Base-by-base conservation (phyloP, 352 stramenopile species). In the Phytophthora uliginosa region DNA sequence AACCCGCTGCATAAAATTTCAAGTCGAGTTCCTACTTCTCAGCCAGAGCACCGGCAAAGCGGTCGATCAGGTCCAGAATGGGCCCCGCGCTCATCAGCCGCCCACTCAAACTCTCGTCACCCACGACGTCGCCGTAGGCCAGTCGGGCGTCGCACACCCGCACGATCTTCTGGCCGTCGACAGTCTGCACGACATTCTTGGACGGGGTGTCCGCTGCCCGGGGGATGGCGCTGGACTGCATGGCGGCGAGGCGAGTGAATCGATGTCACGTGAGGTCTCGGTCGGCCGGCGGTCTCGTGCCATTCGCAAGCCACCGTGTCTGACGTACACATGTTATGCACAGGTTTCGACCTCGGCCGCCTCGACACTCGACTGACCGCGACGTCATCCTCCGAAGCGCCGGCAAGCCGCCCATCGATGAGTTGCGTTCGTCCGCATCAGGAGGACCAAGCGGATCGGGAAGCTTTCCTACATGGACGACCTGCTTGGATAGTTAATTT, bases 21-120 rank as follows among this genome's bases (percentile, higher is more conserved):
- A 17, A n/a, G 6, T 54, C n/a, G 10, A 33, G 9, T 33, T 31
- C 22, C n/a, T 66, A 86, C 82, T 90, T 90, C 57, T 89, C 82
- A 12, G 81, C 78, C 6, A 92, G 71, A 13, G 81, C 77, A 7
- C 72, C 79, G 17, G 81, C 84, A 36, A 90, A 83, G 55, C 88
- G 84, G 59, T 89, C 81, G 33, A 89, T 71, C 38, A 79, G 69
- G 28, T 86, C 77, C 38, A 89, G 71, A 60, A 89, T 83, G 31
- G 81, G 77, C 0, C 76, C 81, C 1, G 80, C 77, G 59, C 78
- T 85, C 66, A 86, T 81, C 10, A 86, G 56, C 12, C 76, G 78
- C 26, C 81, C 79, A 17, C 55, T 83, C 52, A 84, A 57, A 52
- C 77, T 85, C 34, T 86, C 81, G 60, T 86, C 81, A 9, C 77